Evolutionary conservation across 2,329 filamentous ascomycete genomes (phyloP).

Genomic region (Beauveria sp.): DNA sequence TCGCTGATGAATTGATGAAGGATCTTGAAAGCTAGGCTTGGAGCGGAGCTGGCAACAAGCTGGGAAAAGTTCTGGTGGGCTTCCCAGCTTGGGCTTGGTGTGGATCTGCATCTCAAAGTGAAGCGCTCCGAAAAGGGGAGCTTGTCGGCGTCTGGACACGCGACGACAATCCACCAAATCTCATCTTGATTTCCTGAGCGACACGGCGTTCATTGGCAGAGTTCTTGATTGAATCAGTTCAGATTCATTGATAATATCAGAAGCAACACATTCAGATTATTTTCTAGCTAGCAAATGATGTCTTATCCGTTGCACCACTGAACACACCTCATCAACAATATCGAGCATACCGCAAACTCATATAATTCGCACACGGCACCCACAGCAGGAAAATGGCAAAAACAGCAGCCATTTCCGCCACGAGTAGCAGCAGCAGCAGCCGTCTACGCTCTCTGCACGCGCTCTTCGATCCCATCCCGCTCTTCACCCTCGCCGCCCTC

Average conservation of each 20-base stretch:
- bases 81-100: neutral
- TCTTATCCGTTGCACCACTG: neutral
- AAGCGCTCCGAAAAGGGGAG: conserved; percentile 4
- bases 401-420: neutral
- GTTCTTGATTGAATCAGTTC: neutral
- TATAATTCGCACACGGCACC: neutral
- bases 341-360: neutral
- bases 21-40: neutral
- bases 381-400: neutral
- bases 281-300: neutral
- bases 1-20: neutral
- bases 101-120: conserved; percentile 4
- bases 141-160: neutral
- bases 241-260: neutral
- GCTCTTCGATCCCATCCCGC: conserved; percentile 31
- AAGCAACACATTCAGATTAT: neutral
- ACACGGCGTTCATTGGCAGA: neutral
- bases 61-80: conserved; percentile 4
- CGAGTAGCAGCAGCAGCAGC: conserved; percentile 2
- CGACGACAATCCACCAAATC: neutral
- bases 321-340: conserved; percentile 1
- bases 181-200: neutral
- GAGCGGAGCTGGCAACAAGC: neutral
- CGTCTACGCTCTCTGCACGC: conserved; percentile 12
- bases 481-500: conserved; percentile 50